Evolutionary conservation across 1,139 yeast species (phyloP).

Genomic region (Kodamaea suecica): DNA sequence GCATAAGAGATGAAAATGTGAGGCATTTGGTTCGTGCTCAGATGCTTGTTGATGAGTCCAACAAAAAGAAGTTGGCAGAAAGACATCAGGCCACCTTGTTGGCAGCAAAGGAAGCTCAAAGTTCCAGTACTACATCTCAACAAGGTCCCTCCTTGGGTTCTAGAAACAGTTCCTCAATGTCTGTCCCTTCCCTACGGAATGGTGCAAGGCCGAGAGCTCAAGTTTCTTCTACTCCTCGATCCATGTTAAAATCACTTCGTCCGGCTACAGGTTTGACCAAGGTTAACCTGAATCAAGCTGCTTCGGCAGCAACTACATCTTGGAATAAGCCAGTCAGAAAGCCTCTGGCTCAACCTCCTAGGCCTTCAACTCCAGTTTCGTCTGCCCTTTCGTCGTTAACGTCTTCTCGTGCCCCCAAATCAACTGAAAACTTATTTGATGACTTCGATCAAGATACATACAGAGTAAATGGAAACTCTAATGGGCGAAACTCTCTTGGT

Average conservation of each 20-base stretch:
- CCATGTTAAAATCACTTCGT: slow-evolving; percentile 40
- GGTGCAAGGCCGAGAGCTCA: slow-evolving; percentile 10
- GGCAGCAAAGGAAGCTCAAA: slow-evolving; percentile 6
- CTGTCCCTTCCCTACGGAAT: slow-evolving; percentile 29
- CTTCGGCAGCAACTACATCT: slow-evolving; percentile 48
- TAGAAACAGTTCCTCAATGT: slow-evolving; percentile 12
- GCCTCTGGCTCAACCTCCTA: slow-evolving; percentile 39
- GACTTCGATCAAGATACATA: slow-evolving; percentile 49
- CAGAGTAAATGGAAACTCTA: slow-evolving; percentile 5
- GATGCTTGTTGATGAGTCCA: slow-evolving; percentile 38
- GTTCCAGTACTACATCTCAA: neutral
- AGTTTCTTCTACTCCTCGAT: slow-evolving; percentile 13
- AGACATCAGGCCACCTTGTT: slow-evolving; percentile 7
- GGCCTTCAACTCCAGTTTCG: no score
- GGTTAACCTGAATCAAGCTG: slow-evolving; percentile 18
- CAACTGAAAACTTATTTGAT: slow-evolving; percentile 30
- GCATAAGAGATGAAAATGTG: slow-evolving; percentile 51
- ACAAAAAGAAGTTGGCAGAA: slow-evolving; percentile 15
- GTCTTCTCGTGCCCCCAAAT: slow-evolving; percentile 11
- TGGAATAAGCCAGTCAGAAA: slow-evolving; percentile 31
- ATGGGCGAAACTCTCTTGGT: neutral
- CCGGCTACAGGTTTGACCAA: slow-evolving; percentile 15
- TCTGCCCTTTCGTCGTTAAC: no score
- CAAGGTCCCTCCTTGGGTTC: slow-evolving; percentile 3
- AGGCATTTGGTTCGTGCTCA: slow-evolving; percentile 46